Evolutionary conservation across 1,284 basidiomycete species (phyloP).

Genomic region (Ustilago tritici): DNA sequence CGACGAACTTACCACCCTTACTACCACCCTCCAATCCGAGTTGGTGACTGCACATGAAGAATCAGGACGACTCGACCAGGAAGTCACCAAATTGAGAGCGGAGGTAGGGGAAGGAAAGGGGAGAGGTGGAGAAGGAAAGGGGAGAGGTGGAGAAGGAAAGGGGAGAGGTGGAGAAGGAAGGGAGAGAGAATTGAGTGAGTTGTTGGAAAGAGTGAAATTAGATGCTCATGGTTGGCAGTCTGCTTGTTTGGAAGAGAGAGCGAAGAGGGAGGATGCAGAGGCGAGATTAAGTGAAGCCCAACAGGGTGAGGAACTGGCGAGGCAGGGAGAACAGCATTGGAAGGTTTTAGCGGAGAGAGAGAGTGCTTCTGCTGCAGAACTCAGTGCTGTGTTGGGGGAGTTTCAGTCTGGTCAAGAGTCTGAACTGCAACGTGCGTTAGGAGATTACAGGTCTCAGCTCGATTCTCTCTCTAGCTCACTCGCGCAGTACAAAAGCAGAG

Average conservation of each 20-base stretch:
- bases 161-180: conserved; percentile 3
- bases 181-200: conserved; percentile 54
- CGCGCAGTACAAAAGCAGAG: conserved; percentile 86
- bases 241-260: conserved; percentile 46
- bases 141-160: conserved; percentile 23
- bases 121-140: conserved; percentile 7
- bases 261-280: conserved; percentile 72
- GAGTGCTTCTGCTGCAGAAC: conserved; percentile 80
- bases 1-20: conserved; percentile 5
- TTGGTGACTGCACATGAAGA: conserved; percentile 52
- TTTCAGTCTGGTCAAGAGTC: conserved; percentile 81
- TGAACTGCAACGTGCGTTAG: conserved; percentile 78
- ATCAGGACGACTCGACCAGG: conserved; percentile 36
- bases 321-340: conserved; percentile 70
- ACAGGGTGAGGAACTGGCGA: conserved; percentile 68
- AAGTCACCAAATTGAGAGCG: conserved; percentile 35
- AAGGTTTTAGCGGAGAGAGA: conserved; percentile 77
- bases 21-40: conserved; percentile 40
- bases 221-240: conserved; percentile 52
- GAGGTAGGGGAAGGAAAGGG: conserved; percentile 1
- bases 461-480: conserved; percentile 79
- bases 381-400: conserved; percentile 93
- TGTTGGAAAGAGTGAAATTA: conserved; percentile 51
- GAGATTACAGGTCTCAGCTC: conserved; percentile 83
- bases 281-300: conserved; percentile 75